These are phyloP conservation scores for Tylopilus felleus DNA, from an alignment of 768 basidiomycete species.

Conservation along the genomic window DNA sequence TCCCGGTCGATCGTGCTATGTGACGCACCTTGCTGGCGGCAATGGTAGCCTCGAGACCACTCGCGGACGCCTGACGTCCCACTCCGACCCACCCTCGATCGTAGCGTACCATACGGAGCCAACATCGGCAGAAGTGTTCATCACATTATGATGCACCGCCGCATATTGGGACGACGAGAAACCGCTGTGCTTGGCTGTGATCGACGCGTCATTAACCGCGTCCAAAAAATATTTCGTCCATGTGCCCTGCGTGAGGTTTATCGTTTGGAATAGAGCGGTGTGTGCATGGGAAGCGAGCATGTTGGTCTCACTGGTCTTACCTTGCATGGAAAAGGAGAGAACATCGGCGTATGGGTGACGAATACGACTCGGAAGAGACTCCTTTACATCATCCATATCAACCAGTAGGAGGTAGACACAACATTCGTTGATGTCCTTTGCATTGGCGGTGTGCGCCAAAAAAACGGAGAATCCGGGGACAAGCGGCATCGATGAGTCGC, in stretches of 20 bases:
- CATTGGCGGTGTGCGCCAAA: background rate
- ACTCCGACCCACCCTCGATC: slow-evolving; percentile 25
- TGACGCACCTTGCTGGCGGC: slow-evolving; percentile 25
- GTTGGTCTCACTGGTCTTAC: no score
- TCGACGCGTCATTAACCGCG: slow-evolving; percentile 38
- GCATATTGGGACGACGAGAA: slow-evolving; percentile 37
- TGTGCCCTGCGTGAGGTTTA: slow-evolving; percentile 25
- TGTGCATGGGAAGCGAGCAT: no score
- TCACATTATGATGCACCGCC: slow-evolving; percentile 39
- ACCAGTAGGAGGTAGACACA: no score
- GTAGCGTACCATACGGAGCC: slow-evolving; percentile 36
- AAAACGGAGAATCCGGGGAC: background rate
- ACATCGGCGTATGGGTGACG: background rate
- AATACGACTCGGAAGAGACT: no score
- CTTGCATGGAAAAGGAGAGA: slow-evolving; percentile 21
- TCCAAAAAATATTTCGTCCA: slow-evolving; percentile 56
- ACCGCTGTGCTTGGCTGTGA: slow-evolving; percentile 40
- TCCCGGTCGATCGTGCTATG: background rate
- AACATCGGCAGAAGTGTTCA: slow-evolving; percentile 37
- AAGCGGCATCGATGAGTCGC: background rate
- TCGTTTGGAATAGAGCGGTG: no score
- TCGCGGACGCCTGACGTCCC: slow-evolving; percentile 28
- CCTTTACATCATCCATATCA: no score
- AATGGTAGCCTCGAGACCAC: slow-evolving; percentile 30
- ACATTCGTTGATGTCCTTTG: background rate